These are phyloP conservation scores for Exophiala oligosperma DNA, from an alignment of 2,329 filamentous ascomycete genomes.

Conservation along the genomic window DNA sequence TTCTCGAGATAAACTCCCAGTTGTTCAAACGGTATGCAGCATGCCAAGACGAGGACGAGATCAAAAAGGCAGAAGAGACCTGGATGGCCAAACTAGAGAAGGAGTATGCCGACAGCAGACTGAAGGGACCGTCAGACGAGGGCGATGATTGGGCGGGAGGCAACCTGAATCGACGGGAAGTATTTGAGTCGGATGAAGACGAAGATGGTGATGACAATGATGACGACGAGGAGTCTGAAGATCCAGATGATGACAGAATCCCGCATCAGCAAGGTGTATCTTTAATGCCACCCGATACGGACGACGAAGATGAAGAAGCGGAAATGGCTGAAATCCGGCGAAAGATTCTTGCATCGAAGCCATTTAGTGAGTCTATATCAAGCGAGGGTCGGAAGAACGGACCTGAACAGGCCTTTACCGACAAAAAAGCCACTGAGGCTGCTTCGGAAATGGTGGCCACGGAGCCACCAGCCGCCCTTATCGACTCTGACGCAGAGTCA, in stretches of 20 bases:
- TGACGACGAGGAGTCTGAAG: slow-evolving; percentile 47
- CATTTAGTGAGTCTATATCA: slow-evolving; percentile 65
- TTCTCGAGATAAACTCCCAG: slow-evolving; percentile 85
- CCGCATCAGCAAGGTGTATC: slow-evolving; percentile 50
- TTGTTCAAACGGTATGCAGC: slow-evolving; percentile 82
- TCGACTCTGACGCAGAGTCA: slow-evolving; percentile 68
- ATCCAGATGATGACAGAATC: slow-evolving; percentile 45
- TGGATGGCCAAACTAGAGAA: slow-evolving; percentile 90
- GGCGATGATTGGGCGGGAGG: slow-evolving; percentile 84
- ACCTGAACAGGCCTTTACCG: slow-evolving; percentile 62
- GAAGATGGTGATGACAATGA: slow-evolving; percentile 44
- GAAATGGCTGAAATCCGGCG: slow-evolving; percentile 91
- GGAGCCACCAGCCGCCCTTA: slow-evolving; percentile 28
- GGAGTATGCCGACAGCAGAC: slow-evolving; percentile 80
- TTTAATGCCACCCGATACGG: slow-evolving; percentile 71
- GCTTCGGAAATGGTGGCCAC: not conserved
- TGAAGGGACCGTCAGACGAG: slow-evolving; percentile 54
- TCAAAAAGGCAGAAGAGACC: slow-evolving; percentile 80
- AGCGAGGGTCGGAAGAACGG: slow-evolving; percentile 33
- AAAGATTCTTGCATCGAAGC: slow-evolving; percentile 86
- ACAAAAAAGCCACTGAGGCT: slow-evolving; percentile 32
- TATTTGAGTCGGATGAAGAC: slow-evolving; percentile 26
- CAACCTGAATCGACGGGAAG: slow-evolving; percentile 69
- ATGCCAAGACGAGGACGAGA: slow-evolving; percentile 74
- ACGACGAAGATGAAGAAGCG: slow-evolving; percentile 78